Evolutionary conservation across 2,329 filamentous ascomycete species (phyloP).

Genomic region (Cladosporium oxysporum): DNA sequence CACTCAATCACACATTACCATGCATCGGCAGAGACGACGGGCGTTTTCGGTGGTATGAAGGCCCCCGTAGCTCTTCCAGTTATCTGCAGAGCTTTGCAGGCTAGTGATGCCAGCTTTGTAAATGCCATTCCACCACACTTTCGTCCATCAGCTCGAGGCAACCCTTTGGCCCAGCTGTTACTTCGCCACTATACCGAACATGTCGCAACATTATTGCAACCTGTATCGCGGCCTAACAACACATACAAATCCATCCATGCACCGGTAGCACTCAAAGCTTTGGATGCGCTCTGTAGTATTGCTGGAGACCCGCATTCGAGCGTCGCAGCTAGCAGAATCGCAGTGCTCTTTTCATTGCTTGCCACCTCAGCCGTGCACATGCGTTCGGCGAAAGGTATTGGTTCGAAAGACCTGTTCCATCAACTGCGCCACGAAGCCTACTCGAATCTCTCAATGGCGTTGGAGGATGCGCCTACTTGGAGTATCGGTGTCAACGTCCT

Average conservation of each 20-base stretch:
- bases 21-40: background rate
- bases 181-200: background rate
- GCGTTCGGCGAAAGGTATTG: background rate
- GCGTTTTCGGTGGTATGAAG: background rate
- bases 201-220: background rate
- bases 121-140: background rate
- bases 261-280: conserved; percentile 3
- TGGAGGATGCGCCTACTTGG: background rate
- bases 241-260: conserved; percentile 3
- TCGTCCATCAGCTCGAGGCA: background rate
- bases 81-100: background rate
- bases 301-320: background rate
- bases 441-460: conserved; percentile 1
- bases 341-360: conserved; percentile 1
- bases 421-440: background rate
- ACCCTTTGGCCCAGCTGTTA: background rate
- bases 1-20: background rate
- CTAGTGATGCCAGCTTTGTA: background rate
- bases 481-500: background rate
- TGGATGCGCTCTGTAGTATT: background rate
- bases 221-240: background rate
- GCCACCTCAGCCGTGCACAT: conserved; percentile 1
- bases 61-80: background rate
- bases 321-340: conserved; percentile 2
- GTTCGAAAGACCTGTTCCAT: background rate